phyloP scores from a whole-genome alignment of 2,329 filamentous ascomycete genomes.

The Curvularia sp. region DNA sequence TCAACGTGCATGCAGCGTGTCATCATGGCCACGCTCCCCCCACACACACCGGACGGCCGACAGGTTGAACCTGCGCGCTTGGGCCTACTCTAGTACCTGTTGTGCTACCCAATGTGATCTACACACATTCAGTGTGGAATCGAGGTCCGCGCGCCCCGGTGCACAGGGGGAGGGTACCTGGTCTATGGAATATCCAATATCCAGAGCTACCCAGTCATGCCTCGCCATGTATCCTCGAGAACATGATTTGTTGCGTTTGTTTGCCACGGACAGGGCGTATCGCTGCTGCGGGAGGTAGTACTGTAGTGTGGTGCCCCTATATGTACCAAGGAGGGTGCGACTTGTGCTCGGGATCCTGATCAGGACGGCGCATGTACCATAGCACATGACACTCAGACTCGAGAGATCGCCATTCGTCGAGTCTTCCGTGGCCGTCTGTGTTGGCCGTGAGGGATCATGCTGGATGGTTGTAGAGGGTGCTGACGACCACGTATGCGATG shows the following conservation, averaged over 20 bases:
- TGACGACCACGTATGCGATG: background rate
- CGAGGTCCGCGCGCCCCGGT: background rate
- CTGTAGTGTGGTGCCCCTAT: background rate
- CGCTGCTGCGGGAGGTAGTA: background rate
- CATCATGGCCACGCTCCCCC: slow-evolving; percentile 4
- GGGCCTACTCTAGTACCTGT: background rate
- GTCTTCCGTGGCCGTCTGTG: background rate
- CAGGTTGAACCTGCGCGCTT: background rate
- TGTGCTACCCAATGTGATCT: background rate
- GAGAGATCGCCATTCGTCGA: background rate
- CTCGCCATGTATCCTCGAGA: slow-evolving; percentile 3
- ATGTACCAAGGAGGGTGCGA: background rate
- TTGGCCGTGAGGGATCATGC: background rate
- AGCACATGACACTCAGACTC: background rate
- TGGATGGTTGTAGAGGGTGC: background rate
- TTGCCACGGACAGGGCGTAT: background rate
- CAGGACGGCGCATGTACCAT: background rate
- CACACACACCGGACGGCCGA: background rate
- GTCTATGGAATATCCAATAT: background rate
- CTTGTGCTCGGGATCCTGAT: background rate
- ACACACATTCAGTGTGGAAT: background rate
- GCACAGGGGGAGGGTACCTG: slow-evolving; percentile 2
- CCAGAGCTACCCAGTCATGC: slow-evolving; percentile 1
- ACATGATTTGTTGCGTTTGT: slow-evolving; percentile 1
- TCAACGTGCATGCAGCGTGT: slow-evolving; percentile 9